phyloP scores from a whole-genome alignment of 2,329 filamentous ascomycete species.

The Aureobasidium vineae region DNA sequence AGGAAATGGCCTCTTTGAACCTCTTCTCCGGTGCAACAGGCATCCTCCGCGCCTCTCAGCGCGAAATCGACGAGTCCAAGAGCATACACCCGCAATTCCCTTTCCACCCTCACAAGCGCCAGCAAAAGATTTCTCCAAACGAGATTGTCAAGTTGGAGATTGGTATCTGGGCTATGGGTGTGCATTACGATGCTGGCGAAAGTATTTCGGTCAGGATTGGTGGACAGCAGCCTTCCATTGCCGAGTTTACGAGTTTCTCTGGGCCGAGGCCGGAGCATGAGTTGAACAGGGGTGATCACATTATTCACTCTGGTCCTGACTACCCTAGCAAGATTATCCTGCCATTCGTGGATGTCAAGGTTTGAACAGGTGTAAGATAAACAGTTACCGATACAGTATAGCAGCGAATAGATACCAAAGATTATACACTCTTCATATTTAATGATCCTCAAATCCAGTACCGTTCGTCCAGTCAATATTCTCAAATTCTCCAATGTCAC shows the following conservation, averaged over 20 bases:
- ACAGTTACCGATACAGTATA: background rate
- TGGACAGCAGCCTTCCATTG: slow-evolving; percentile 20
- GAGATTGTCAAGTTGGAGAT: slow-evolving; percentile 48
- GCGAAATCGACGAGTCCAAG: slow-evolving; percentile 36
- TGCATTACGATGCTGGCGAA: slow-evolving; percentile 47
- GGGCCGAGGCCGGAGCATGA: background rate
- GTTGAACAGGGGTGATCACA: slow-evolving; percentile 23
- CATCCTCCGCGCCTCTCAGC: slow-evolving; percentile 46
- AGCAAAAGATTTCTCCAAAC: slow-evolving; percentile 43
- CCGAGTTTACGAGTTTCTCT: background rate
- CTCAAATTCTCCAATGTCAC: background rate
- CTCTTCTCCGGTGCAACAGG: background rate
- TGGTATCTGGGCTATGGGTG: slow-evolving; percentile 48
- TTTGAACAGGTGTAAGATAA: background rate
- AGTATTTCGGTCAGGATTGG: slow-evolving; percentile 10
- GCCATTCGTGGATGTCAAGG: background rate
- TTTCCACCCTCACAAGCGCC: slow-evolving; percentile 43
- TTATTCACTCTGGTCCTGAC: slow-evolving; percentile 15
- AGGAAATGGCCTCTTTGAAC: too few relatives aligned
- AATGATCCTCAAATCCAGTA: slow-evolving; percentile 15
- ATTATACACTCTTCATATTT: background rate
- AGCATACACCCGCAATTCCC: slow-evolving; percentile 34
- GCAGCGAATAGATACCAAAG: background rate
- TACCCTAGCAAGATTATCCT: slow-evolving; percentile 22
- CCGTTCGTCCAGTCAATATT: background rate